Evolutionary conservation across 139 green algal genomes (phyloP), one percentile per base, ranked within the genome.

Genomic region (Asterochloris erici): DNA sequence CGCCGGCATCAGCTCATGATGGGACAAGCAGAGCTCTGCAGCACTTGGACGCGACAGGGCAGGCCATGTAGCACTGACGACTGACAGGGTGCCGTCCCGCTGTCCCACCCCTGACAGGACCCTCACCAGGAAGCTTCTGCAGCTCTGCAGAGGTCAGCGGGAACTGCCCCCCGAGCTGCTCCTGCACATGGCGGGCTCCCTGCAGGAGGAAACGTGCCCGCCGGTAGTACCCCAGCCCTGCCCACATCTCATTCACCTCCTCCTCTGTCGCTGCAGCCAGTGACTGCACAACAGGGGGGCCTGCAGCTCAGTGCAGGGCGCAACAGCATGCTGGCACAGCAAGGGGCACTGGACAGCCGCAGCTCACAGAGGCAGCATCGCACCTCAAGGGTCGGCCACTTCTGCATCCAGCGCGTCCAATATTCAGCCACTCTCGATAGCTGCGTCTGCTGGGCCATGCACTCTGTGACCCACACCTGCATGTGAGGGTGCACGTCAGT

Each of bases 391-490:
- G 89, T 94, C n/a, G 96, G 94, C 95, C 96, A 99, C 29, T 85
- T 87, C 15, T 83, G 80, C 26, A 97, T 85, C 96, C 96, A 99
- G 21, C 84, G 76, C 23, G 69, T 69, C 21, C 91, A 94, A 81
- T 93, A 93, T 26, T 90, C 84, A 11, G 81, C 71, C 0, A 85
- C 90, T 11, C 90, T 82, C 1, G 85, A 73, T 62, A 92, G 87
- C 86, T 96, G 93, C 29, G 96, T 98, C 88, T 99, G 96, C 88
- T 99, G 96, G 47, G 94, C 90, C 96, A 99, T 99, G n/a, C 99
- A 87, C 84, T 99, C 96, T 19, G 84, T 94, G 0, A 98, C 93
- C 92, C 94, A 98, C 12, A 95, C 92, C 86, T 79, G 19, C 85
- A 69, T 27, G 63, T 23, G 23, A 19, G 10, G 78, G 15, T 28